Evolutionary conservation across 2,329 filamentous ascomycete genomes (phyloP), one percentile per base, ranked within the genome.

Genomic region (Grosmannia huntii): DNA sequence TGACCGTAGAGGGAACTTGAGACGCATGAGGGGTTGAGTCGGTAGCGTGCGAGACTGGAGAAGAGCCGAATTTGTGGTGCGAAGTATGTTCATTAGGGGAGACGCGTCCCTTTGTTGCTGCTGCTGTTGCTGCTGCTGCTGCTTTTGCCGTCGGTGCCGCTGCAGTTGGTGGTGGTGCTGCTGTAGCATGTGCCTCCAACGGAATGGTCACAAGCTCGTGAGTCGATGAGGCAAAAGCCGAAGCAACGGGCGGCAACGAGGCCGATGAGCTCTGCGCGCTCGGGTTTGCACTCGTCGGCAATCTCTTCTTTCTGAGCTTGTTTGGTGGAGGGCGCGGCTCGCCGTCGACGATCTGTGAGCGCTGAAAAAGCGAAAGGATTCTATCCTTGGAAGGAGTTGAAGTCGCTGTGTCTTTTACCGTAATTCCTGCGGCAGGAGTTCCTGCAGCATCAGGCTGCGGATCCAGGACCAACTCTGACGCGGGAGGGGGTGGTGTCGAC

Each of bases 251-350:
- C 6, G 74, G 69, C 19, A 95, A 75, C 9, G 91, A 96, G 19
- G 87, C 82, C 7, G 82, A 87, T 19, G 94, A 97, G 67, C 91
- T 96, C 63, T 96, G 90, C 0, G 92, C 91, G 68, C 92, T 96
- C 23, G 85, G 86, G 64, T 90, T 91, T 25, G 87, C 73, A 66
- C 88, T 89, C 49, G 84, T 85, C 0, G 88, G 85, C 58, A 87
- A 75, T 62, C 85, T 79, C 71, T 89, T 96, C 76, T 97, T 97
- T 70, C 86, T 87, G 56, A 99, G 75, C 71, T 96, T 96, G 67
- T 96, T 96, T 0, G 90, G 89, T 68, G 86, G 86, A 1, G 59
- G 56, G 52, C 88, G 82, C 65, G 80, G 84, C 62, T 85, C 85
- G 44, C 75, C 78, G 49, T 82, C 80, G 28, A 74, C 77, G 0